phyloP scores from a whole-genome alignment of 1,139 yeast species.

The Candida sp. region DNA sequence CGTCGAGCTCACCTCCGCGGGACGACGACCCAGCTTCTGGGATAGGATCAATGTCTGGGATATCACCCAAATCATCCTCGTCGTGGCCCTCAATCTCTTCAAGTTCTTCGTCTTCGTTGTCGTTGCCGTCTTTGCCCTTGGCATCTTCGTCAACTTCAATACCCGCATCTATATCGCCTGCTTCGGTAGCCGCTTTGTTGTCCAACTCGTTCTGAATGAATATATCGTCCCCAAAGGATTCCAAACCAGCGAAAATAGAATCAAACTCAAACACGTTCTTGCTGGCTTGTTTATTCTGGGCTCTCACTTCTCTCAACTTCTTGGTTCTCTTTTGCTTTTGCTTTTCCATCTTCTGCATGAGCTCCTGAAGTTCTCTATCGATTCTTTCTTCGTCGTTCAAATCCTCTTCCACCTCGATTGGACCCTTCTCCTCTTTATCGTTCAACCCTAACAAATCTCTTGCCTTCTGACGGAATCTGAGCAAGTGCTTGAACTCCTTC shows the following conservation, averaged over 20 bases:
- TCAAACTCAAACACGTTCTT: conserved; percentile 73
- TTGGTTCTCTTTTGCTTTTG: conserved; percentile 77
- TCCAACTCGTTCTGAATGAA: conserved; percentile 1
- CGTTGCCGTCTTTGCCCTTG: neutral
- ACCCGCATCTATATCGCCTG: conserved; percentile 1
- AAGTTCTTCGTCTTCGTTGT: conserved; percentile 1
- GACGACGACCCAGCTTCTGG: conserved; percentile 2
- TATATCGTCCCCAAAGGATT: conserved; percentile 38
- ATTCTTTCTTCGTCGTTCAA: conserved; percentile 90
- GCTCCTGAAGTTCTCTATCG: conserved; percentile 77
- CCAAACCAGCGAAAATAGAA: conserved; percentile 70
- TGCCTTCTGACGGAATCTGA: conserved; percentile 90
- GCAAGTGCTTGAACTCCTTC: conserved; percentile 84
- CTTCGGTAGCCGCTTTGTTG: neutral
- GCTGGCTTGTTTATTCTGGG: conserved; percentile 60
- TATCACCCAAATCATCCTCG: conserved; percentile 39
- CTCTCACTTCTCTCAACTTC: conserved; percentile 10
- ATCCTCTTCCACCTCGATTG: conserved; percentile 68
- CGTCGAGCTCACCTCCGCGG: conserved; percentile 54
- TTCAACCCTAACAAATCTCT: conserved; percentile 78
- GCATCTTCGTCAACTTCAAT: neutral
- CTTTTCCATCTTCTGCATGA: conserved; percentile 69
- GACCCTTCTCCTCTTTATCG: conserved; percentile 49
- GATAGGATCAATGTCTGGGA: conserved; percentile 17
- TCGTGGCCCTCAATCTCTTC: conserved; percentile 6